phyloP scores from a whole-genome alignment of 257 asterid species.

The Salvia miltiorrhiza region DNA sequence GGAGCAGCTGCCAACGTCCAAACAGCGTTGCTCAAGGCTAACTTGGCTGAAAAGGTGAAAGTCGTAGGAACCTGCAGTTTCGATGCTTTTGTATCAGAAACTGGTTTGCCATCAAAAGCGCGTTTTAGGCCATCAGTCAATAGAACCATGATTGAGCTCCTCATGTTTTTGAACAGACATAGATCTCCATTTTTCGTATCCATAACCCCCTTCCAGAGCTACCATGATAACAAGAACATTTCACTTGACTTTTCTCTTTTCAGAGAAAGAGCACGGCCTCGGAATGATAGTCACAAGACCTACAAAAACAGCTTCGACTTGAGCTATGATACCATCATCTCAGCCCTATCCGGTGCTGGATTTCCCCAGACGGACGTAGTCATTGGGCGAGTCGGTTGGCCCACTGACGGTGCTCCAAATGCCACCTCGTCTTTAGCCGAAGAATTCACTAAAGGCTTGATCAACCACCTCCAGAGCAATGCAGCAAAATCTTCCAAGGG shows the following conservation, averaged over 20 bases:
- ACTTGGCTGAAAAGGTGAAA: constrained; percentile 57
- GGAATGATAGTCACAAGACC: constrained; percentile 42
- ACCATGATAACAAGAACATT: constrained; percentile 54
- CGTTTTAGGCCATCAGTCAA: constrained; percentile 64
- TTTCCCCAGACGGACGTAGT: constrained; percentile 48
- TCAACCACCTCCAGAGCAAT: constrained; percentile 47
- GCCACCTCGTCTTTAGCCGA: constrained; percentile 61
- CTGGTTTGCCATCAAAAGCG: constrained; percentile 55
- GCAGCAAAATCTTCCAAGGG: constrained; percentile 46
- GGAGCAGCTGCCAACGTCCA: constrained; percentile 80
- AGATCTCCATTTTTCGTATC: constrained; percentile 66
- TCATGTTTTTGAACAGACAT: constrained; percentile 54
- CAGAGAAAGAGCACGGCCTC: constrained; percentile 44
- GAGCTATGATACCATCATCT: constrained; percentile 46
- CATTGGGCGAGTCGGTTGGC: constrained; percentile 78
- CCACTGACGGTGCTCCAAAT: constrained; percentile 75
- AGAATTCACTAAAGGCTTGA: constrained; percentile 56
- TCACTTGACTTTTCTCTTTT: constrained; percentile 76
- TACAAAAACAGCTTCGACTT: constrained; percentile 66
- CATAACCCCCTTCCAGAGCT: constrained; percentile 60
- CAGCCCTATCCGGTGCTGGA: constrained; percentile 53
- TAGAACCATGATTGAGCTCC: constrained; percentile 71
- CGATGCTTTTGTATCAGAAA: constrained; percentile 53
- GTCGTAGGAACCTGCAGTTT: constrained; percentile 72
- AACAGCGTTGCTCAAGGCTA: constrained; percentile 58